Evolutionary conservation across 2,329 filamentous ascomycete species (phyloP).

Genomic region (Fonsecaea pedrosoi): DNA sequence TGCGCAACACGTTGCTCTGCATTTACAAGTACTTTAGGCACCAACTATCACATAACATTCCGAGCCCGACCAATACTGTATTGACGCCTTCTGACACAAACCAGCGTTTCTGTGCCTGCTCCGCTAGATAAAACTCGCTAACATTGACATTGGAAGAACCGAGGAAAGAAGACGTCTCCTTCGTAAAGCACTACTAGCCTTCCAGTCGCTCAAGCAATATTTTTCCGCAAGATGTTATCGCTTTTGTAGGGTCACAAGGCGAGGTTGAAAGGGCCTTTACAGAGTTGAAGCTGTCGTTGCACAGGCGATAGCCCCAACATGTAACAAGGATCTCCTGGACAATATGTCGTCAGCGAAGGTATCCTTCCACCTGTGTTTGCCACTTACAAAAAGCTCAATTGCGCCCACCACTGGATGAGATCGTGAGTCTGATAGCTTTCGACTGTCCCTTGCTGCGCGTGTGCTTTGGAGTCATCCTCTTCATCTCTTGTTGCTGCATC

Average conservation of each 20-base stretch:
- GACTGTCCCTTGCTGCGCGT: slow-evolving; percentile 11
- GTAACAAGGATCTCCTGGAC: slow-evolving; percentile 19
- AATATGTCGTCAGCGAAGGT: slow-evolving; percentile 2
- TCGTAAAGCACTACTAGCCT: background rate
- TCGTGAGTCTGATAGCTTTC: slow-evolving; percentile 27
- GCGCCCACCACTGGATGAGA: slow-evolving; percentile 27
- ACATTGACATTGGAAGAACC: background rate
- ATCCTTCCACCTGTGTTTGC: background rate
- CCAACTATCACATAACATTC: background rate
- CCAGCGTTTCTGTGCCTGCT: background rate
- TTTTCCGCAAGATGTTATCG: background rate
- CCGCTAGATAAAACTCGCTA: background rate
- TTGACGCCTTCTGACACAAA: background rate
- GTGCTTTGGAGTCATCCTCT: slow-evolving; percentile 17
- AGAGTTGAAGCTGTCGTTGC: slow-evolving; percentile 15
- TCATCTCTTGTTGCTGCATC: slow-evolving; percentile 19
- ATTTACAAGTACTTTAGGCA: background rate
- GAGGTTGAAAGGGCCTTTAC: background rate
- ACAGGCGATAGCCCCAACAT: slow-evolving; percentile 25
- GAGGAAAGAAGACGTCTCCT: background rate
- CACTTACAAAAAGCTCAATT: slow-evolving; percentile 24
- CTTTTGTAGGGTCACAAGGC: background rate
- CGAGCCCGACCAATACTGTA: background rate
- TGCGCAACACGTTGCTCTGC: background rate
- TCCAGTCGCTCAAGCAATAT: background rate